Conservation (phyloP, 345 rosid species). For the Erysimum cheiranthoides region DNA sequence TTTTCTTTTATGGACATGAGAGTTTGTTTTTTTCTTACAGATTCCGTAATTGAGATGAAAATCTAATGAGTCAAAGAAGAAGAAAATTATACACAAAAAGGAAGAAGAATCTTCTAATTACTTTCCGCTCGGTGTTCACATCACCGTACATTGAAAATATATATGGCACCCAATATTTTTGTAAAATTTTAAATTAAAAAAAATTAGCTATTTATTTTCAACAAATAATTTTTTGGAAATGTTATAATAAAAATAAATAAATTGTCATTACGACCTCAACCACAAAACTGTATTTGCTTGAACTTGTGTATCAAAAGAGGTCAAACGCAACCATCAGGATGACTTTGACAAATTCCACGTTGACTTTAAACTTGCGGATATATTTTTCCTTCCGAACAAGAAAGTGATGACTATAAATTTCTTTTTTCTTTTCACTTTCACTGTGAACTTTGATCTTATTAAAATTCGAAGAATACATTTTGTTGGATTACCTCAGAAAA, state of each 20-base stretch:
- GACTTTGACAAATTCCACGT: not conserved
- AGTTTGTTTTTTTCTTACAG: not conserved
- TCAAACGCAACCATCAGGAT: not conserved
- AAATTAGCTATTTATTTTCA: not conserved
- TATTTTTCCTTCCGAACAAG: not conserved
- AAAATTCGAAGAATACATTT: too few species aligned
- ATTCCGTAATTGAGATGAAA: not conserved
- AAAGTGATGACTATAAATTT: not conserved
- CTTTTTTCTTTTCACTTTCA: too few species aligned
- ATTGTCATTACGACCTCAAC: not conserved
- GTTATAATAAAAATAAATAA: too few species aligned
- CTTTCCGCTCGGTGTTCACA: not conserved
- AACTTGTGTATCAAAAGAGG: not conserved
- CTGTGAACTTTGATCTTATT: too few species aligned
- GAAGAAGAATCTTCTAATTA: not conserved
- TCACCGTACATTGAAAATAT: not conserved
- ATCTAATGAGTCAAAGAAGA: not conserved
- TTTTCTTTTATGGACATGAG: constrained; percentile 5
- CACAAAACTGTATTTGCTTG: not conserved
- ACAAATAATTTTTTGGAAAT: not conserved
- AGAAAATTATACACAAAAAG: not conserved
- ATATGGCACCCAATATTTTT: not conserved
- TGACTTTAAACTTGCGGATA: not conserved
- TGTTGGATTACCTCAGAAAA: too few species aligned
- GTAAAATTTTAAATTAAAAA: not conserved